Conservation (phyloP, 352 stramenopile genomes). For the Pseudoperonospora humuli region DNA sequence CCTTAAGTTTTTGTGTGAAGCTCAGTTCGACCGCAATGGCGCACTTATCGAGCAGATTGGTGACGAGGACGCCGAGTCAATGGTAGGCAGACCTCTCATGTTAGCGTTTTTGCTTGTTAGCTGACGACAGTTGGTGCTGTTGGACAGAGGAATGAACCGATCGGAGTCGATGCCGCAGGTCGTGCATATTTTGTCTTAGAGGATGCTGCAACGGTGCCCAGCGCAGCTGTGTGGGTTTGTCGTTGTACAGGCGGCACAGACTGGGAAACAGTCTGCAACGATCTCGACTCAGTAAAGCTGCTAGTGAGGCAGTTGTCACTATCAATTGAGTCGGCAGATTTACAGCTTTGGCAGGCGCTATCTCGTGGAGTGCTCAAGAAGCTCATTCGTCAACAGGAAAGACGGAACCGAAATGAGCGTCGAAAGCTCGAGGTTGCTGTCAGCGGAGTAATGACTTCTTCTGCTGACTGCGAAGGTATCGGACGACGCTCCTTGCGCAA, state of each 20-base stretch:
- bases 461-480: slow-evolving; percentile 17
- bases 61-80: slow-evolving; percentile 38
- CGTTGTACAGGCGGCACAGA: slow-evolving; percentile 34
- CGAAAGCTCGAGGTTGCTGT: slow-evolving; percentile 35
- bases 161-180: slow-evolving; percentile 36
- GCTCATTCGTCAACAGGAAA: slow-evolving; percentile 41
- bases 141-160: slow-evolving; percentile 37
- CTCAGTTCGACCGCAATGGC: slow-evolving; percentile 62
- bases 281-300: slow-evolving; percentile 41
- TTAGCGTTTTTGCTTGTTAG: neutral
- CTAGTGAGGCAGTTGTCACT: slow-evolving; percentile 43
- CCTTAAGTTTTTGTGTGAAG: slow-evolving; percentile 56
- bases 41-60: slow-evolving; percentile 46
- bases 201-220: slow-evolving; percentile 40
- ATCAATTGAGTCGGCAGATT: slow-evolving; percentile 35
- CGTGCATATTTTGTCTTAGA: slow-evolving; percentile 58
- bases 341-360: slow-evolving; percentile 49
- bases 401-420: slow-evolving; percentile 29
- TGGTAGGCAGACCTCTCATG: slow-evolving; percentile 17
- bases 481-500: slow-evolving; percentile 38
- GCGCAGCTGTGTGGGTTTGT: slow-evolving; percentile 56
- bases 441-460: slow-evolving; percentile 20
- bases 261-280: slow-evolving; percentile 59
- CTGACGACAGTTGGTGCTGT: slow-evolving; percentile 1
- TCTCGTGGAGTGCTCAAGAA: slow-evolving; percentile 37